These are phyloP conservation scores for Porcisia hertigi DNA, from an alignment of 208 protist genomes.

Conservation along the genomic window DNA sequence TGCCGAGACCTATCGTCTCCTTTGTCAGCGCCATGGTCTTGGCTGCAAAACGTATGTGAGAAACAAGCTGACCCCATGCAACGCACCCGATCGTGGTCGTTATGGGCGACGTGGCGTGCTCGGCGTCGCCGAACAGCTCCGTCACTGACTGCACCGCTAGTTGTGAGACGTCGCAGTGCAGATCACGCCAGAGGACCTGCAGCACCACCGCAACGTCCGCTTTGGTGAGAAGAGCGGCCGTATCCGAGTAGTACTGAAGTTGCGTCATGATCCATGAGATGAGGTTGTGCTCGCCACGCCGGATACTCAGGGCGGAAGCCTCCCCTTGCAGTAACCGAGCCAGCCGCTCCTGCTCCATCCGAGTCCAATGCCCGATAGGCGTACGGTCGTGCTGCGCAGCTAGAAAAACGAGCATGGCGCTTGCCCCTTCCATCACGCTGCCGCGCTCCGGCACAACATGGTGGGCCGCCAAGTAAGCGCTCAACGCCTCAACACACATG, in stretches of 20 bases:
- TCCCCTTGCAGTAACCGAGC: constrained; percentile 9
- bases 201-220: constrained; percentile 12
- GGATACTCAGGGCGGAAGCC: constrained; percentile 13
- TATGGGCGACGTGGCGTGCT: not conserved
- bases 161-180: constrained; percentile 10
- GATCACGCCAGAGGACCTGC: constrained; percentile 15
- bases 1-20: no score
- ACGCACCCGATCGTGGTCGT: constrained; percentile 23
- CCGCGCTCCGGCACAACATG: constrained; percentile 32
- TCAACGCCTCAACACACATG: constrained; percentile 23
- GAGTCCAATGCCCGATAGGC: constrained; percentile 18
- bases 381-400: constrained; percentile 9
- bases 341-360: constrained; percentile 6
- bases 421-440: constrained; percentile 30
- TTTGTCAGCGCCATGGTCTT: not conserved
- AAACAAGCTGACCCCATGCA: constrained; percentile 35
- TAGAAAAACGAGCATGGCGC: constrained; percentile 25
- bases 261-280: constrained; percentile 31
- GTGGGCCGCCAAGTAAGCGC: constrained; percentile 14
- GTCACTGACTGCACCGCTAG: constrained; percentile 12
- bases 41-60: constrained; percentile 33
- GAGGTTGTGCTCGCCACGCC: constrained; percentile 30
- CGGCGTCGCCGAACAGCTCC: constrained; percentile 12
- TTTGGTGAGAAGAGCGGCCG: not conserved
- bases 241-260: constrained; percentile 21